These are phyloP conservation scores for Chlorella ohadii DNA, from an alignment of 139 green algal species.

Conservation along the genomic window DNA sequence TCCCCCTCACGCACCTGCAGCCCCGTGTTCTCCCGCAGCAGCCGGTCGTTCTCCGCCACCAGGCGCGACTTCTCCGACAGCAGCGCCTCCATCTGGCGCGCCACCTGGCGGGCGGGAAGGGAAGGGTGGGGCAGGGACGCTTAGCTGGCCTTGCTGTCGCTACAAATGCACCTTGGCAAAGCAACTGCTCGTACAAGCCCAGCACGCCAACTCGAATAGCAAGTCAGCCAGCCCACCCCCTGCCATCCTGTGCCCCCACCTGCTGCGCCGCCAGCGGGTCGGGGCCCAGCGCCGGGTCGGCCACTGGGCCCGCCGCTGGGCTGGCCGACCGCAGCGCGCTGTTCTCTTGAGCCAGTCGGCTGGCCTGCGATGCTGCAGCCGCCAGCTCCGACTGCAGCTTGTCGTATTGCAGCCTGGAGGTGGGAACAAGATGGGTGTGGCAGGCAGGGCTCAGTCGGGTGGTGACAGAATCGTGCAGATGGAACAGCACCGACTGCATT, in stretches of 20 bases:
- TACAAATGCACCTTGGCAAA: no score
- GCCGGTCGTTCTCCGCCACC: constrained; percentile 61
- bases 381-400: constrained; percentile 28
- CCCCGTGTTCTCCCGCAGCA: constrained; percentile 59
- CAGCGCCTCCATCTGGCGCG: constrained; percentile 59
- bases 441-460: no score
- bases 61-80: constrained; percentile 61
- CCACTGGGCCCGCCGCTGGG: not conserved
- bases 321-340: not conserved
- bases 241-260: not conserved
- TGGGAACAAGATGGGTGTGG: no score
- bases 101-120: not conserved
- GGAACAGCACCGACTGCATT: no score
- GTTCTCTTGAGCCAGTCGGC: constrained; percentile 34
- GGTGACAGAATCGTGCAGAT: no score
- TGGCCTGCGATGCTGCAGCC: not conserved
- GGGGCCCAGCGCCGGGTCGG: not conserved
- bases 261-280: constrained; percentile 30
- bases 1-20: constrained; percentile 48
- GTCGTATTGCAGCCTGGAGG: constrained; percentile 30
- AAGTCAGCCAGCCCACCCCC: not conserved
- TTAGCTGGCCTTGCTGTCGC: no score
- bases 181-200: no score
- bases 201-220: constrained; percentile 1
- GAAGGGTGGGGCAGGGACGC: no score